phyloP scores from a whole-genome alignment of 2,329 filamentous ascomycete genomes.

The Fusarium udum region DNA sequence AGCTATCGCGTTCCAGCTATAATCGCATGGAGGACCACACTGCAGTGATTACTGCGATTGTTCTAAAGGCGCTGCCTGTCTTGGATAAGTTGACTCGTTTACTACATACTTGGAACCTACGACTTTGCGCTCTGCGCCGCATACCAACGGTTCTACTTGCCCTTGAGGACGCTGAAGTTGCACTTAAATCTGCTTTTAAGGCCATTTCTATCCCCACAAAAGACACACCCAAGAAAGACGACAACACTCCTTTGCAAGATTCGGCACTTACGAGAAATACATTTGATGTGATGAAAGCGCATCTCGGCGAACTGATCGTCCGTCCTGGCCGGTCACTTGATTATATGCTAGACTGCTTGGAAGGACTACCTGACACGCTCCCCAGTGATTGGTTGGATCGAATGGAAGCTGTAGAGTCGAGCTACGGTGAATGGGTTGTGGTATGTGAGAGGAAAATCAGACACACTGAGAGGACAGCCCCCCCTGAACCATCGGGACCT shows the following conservation, averaged over 20 bases:
- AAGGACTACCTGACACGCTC: conserved; percentile 83
- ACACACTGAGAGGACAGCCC: conserved; percentile 66
- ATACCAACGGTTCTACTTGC: conserved; percentile 74
- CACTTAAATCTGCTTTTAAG: conserved; percentile 73
- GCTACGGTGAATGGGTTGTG: conserved; percentile 83
- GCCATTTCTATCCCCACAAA: conserved; percentile 56
- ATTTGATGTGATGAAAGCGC: conserved; percentile 66
- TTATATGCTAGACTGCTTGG: conserved; percentile 84
- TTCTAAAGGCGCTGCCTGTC: conserved; percentile 86
- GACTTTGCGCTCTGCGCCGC: conserved; percentile 77
- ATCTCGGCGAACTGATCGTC: conserved; percentile 75
- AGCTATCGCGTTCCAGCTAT: conserved; percentile 63
- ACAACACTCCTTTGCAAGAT: conserved; percentile 23
- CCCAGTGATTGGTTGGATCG: conserved; percentile 89
- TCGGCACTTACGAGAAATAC: conserved; percentile 54
- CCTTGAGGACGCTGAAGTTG: conserved; percentile 72
- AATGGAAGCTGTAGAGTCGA: conserved; percentile 80
- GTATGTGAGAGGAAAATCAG: conserved; percentile 79
- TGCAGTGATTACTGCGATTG: conserved; percentile 88
- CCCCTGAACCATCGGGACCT: conserved; percentile 14
- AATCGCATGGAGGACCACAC: conserved; percentile 87
- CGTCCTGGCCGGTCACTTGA: conserved; percentile 79
- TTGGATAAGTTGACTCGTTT: conserved; percentile 77
- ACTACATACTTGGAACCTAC: conserved; percentile 80
- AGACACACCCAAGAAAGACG: conserved; percentile 31